Conservation (phyloP, 1,284 basidiomycete genomes). For the Wallemia mellicola region DNA sequence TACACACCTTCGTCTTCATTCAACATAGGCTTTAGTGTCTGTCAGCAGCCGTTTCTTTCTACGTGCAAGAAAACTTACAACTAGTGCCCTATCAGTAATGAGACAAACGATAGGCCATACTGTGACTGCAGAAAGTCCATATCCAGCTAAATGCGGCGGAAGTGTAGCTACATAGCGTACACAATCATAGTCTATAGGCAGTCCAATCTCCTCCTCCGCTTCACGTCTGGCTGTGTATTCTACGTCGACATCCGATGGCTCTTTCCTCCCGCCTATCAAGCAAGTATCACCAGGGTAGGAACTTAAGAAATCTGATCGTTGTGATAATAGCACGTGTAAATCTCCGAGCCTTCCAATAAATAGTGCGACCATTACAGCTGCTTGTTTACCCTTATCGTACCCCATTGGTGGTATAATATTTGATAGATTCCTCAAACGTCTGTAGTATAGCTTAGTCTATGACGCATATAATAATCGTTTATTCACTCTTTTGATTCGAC, state of each 20-base stretch:
- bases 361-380: not conserved
- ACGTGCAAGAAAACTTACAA: no score
- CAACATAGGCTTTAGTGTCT: not conserved
- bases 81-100: not conserved
- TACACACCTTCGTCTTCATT: not conserved
- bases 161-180: not conserved
- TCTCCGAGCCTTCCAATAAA: not conserved
- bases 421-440: not conserved
- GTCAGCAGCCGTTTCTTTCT: no score
- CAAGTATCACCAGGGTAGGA: not conserved
- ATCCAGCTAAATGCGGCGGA: not conserved
- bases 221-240: not conserved
- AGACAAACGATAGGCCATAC: not conserved
- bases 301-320: not conserved
- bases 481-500: not conserved
- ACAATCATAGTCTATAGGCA: not conserved
- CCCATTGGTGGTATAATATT: not conserved
- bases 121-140: not conserved
- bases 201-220: not conserved
- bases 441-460: not conserved
- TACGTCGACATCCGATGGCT: not conserved
- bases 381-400: not conserved
- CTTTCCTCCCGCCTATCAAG: not conserved
- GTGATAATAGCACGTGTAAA: not conserved
- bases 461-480: not conserved